Evolutionary conservation across 2,329 filamentous ascomycete genomes (phyloP).

Genomic region (Arthroderma sp.): DNA sequence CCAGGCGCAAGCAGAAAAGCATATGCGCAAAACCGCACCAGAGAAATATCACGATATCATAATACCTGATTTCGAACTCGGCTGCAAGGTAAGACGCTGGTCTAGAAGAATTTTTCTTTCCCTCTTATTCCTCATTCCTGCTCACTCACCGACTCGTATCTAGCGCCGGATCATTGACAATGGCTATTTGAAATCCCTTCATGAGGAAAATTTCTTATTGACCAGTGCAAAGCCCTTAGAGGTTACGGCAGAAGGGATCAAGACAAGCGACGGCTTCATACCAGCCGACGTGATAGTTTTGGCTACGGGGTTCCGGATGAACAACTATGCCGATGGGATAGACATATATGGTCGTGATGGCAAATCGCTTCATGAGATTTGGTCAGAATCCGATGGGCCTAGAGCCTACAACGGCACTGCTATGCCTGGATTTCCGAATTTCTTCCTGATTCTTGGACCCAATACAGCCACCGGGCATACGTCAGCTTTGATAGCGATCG

Average conservation of each 20-base stretch:
- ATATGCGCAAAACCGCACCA: constrained; percentile 38
- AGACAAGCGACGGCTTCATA: constrained; percentile 13
- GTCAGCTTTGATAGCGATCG: constrained; percentile 44
- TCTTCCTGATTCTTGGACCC: constrained; percentile 22
- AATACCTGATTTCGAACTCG: constrained; percentile 47
- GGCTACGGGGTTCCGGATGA: constrained; percentile 18
- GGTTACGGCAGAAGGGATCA: constrained; percentile 32
- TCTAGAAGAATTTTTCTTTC: background rate
- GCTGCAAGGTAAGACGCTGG: constrained; percentile 38
- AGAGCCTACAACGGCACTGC: constrained; percentile 47
- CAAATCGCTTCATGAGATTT: constrained; percentile 14
- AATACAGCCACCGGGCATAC: constrained; percentile 27
- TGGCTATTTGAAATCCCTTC: constrained; percentile 39
- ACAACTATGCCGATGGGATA: constrained; percentile 14
- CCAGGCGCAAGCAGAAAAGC: constrained; percentile 29
- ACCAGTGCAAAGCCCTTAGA: constrained; percentile 37
- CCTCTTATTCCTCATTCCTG: background rate
- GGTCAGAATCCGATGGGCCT: constrained; percentile 36
- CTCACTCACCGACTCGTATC: background rate
- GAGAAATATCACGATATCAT: constrained; percentile 47
- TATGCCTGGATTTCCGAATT: constrained; percentile 38
- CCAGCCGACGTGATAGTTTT: constrained; percentile 17
- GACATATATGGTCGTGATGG: constrained; percentile 16
- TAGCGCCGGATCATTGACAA: constrained; percentile 44
- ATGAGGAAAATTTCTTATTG: constrained; percentile 38